Conservation (phyloP, 2,329 filamentous ascomycete genomes). For the Penicillium sp. region DNA sequence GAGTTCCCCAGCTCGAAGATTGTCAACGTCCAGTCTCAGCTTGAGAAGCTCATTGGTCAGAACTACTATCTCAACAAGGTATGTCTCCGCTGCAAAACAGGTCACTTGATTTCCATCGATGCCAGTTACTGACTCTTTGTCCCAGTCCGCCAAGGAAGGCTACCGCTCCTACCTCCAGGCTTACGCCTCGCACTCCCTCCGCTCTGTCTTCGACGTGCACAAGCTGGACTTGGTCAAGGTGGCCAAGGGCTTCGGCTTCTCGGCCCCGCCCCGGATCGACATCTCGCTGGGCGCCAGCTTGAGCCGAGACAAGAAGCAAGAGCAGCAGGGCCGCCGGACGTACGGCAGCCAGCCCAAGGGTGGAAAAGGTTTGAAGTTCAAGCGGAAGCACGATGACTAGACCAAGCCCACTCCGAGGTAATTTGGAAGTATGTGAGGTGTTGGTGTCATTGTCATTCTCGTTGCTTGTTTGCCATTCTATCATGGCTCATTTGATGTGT, state of each 20-base stretch:
- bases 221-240: constrained; percentile 82
- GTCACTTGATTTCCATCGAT: background rate
- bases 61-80: constrained; percentile 97
- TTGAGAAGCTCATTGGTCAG: constrained; percentile 90
- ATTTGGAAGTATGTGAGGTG: background rate
- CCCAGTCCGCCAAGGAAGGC: constrained; percentile 67
- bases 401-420: background rate
- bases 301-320: constrained; percentile 70
- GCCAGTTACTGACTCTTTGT: constrained; percentile 6
- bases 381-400: constrained; percentile 50
- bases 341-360: constrained; percentile 76
- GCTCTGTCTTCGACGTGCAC: constrained; percentile 82
- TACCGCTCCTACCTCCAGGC: constrained; percentile 93
- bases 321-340: constrained; percentile 61
- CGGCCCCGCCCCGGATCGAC: constrained; percentile 75
- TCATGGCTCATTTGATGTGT: constrained; percentile 20
- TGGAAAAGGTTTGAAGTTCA: constrained; percentile 60
- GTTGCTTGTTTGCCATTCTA: background rate
- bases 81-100: constrained; percentile 26
- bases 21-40: constrained; percentile 83
- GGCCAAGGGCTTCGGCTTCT: constrained; percentile 81
- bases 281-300: constrained; percentile 77
- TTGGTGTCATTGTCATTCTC: constrained; percentile 1
- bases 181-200: constrained; percentile 82
- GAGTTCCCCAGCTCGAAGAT: constrained; percentile 94